Evolutionary conservation across 345 rosid genomes (phyloP).

Genomic region (Hypericum perforatum): DNA sequence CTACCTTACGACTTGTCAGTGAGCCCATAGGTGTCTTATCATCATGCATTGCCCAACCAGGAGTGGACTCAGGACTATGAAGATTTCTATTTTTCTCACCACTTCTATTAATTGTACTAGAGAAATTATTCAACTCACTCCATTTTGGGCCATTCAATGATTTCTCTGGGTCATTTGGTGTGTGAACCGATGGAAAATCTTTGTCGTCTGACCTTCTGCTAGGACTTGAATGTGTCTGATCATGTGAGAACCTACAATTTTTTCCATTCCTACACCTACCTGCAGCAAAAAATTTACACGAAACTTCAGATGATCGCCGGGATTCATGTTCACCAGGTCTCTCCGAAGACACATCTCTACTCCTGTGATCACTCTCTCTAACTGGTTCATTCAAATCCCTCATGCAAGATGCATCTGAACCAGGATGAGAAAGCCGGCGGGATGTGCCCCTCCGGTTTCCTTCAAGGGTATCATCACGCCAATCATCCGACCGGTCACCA

Average conservation of each 20-base stretch:
- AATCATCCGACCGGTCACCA: constrained; percentile 12
- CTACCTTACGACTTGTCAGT: constrained; percentile 11
- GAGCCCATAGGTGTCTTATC: background rate
- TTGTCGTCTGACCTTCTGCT: constrained; percentile 41
- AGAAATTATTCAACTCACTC: constrained; percentile 13
- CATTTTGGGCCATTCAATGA: constrained; percentile 30
- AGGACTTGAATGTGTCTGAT: constrained; percentile 37
- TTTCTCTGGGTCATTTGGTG: constrained; percentile 31
- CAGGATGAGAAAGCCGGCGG: constrained; percentile 30
- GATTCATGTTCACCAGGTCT: constrained; percentile 34
- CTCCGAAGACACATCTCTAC: constrained; percentile 29
- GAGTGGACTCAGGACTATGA: background rate
- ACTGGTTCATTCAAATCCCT: constrained; percentile 24
- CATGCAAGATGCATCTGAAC: constrained; percentile 23
- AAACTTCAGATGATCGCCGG: constrained; percentile 37
- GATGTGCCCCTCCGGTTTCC: constrained; percentile 37
- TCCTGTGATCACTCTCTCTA: constrained; percentile 39
- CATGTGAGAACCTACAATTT: constrained; percentile 71
- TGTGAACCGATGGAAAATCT: constrained; percentile 23
- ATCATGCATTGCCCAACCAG: constrained; percentile 10
- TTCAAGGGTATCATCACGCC: constrained; percentile 27
- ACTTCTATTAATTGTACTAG: background rate
- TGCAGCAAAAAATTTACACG: constrained; percentile 72
- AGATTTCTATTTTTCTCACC: constrained; percentile 3
- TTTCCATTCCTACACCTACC: constrained; percentile 82